phyloP scores from a whole-genome alignment of 192 early-diverging fungal genomes.

The Linnemannia zychae region DNA sequence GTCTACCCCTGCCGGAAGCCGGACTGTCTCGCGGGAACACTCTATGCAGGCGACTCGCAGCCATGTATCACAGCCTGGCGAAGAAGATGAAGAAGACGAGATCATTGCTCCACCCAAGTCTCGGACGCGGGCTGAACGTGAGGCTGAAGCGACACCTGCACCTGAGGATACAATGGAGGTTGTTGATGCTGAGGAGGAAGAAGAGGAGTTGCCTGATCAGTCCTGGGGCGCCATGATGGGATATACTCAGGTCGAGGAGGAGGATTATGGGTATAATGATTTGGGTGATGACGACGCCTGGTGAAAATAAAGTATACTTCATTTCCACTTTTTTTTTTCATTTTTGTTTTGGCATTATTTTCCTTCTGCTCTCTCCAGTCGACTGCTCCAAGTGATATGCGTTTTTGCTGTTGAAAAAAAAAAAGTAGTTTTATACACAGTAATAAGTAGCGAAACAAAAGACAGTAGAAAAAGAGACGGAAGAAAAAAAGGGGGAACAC shows the following conservation, averaged over 20 bases:
- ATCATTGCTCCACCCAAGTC: conserved; percentile 54
- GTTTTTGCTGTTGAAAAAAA: neutral
- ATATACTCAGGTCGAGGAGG: conserved; percentile 31
- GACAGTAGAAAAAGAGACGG: neutral
- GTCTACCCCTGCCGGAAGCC: conserved; percentile 44
- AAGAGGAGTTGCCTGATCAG: conserved; percentile 38
- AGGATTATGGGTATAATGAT: conserved; percentile 48
- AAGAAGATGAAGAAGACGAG: conserved; percentile 63
- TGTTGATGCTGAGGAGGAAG: conserved; percentile 60
- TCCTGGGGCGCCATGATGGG: conserved; percentile 35
- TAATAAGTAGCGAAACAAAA: neutral
- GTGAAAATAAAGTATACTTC: neutral
- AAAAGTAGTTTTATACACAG: conserved; percentile 3
- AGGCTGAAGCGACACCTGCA: conserved; percentile 44
- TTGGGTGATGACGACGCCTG: conserved; percentile 50
- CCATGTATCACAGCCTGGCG: conserved; percentile 32
- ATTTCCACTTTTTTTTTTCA: neutral
- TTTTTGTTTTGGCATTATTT: neutral
- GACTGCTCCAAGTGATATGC: neutral
- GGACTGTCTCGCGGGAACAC: conserved; percentile 52
- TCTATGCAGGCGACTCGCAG: conserved; percentile 52
- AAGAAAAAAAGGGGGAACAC: neutral
- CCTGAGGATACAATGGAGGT: conserved; percentile 45
- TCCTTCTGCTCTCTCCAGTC: too few species aligned
- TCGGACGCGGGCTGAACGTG: conserved; percentile 34